Conservation (phyloP, 352 stramenopile genomes). For the Blastocystis sp. region DNA sequence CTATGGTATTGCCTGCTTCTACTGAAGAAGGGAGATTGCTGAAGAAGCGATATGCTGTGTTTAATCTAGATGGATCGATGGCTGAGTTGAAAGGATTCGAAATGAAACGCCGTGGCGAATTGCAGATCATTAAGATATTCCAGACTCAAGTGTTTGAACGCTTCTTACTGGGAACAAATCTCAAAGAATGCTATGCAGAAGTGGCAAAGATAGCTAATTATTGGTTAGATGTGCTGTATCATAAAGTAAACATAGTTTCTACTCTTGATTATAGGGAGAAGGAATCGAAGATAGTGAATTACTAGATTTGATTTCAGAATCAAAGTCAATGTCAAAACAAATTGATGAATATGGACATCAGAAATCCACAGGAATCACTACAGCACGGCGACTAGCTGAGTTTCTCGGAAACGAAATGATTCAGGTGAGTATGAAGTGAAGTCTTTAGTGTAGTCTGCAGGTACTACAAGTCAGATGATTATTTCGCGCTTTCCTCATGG, state of each 20-base stretch:
- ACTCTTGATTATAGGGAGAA: slow-evolving; percentile 69
- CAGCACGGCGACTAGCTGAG: slow-evolving; percentile 87
- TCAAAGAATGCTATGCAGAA: slow-evolving; percentile 89
- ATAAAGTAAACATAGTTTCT: slow-evolving; percentile 59
- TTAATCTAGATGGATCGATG: slow-evolving; percentile 81
- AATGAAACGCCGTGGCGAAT: slow-evolving; percentile 92
- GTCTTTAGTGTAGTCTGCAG: slow-evolving; percentile 69
- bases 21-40: slow-evolving; percentile 95
- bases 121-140: slow-evolving; percentile 98
- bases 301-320: slow-evolving; percentile 94
- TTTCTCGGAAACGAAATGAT: slow-evolving; percentile 95
- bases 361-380: slow-evolving; percentile 94
- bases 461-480: slow-evolving; percentile 95
- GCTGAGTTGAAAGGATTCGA: slow-evolving; percentile 92
- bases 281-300: slow-evolving; percentile 91
- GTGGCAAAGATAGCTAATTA: slow-evolving; percentile 91
- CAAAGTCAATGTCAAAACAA: slow-evolving; percentile 92
- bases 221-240: slow-evolving; percentile 97
- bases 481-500: slow-evolving; percentile 82
- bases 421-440: slow-evolving; percentile 71
- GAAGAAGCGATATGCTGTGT: slow-evolving; percentile 93
- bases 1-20: slow-evolving; percentile 92
- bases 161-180: slow-evolving; percentile 84
- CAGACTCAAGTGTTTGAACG: slow-evolving; percentile 93
- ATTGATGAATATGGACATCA: slow-evolving; percentile 91